Percentiles rank a stretch among this genome's conserved stretches.
These are phyloP conservation scores for Blastobotrys persicus DNA, from an alignment of 1,139 yeast species.

Conservation along the genomic window DNA sequence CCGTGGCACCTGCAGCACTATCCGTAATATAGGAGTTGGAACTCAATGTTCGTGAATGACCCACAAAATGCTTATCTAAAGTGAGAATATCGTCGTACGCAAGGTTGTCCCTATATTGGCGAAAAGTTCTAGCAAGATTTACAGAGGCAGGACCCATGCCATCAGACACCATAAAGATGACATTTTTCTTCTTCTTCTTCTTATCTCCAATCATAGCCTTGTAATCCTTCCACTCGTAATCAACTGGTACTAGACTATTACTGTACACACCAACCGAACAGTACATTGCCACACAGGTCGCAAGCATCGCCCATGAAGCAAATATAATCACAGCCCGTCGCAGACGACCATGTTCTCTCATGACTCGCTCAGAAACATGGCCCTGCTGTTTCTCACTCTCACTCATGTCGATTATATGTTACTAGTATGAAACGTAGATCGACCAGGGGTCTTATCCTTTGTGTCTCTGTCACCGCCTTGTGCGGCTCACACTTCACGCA, in stretches of 20 bases:
- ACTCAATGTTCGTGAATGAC: conserved; percentile 76
- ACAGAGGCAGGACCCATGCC: conserved; percentile 90
- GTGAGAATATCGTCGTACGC: conserved; percentile 52
- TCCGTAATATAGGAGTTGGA: conserved; percentile 73
- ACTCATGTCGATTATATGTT: neutral
- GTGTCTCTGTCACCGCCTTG: neutral
- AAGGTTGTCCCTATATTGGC: conserved; percentile 55
- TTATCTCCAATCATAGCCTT: conserved; percentile 3
- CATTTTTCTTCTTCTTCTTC: conserved; percentile 46
- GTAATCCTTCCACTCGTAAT: neutral
- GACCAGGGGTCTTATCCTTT: neutral
- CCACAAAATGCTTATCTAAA: conserved; percentile 66
- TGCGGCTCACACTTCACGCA: neutral
- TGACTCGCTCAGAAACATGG: neutral
- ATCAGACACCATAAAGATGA: conserved; percentile 84
- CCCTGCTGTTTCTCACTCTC: conserved; percentile 1
- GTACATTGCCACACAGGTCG: conserved; percentile 13
- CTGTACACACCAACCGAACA: neutral
- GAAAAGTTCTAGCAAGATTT: conserved; percentile 68
- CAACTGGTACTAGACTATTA: neutral
- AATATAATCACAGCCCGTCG: conserved; percentile 8
- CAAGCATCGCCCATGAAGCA: conserved; percentile 15
- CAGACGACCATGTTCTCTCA: neutral
- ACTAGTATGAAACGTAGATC: neutral
- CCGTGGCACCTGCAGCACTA: conserved; percentile 94